Evolutionary conservation across 1,139 yeast species (phyloP), one percentile per base, ranked within the genome.

Genomic region (Chernovozyma sophiae-reginae): DNA sequence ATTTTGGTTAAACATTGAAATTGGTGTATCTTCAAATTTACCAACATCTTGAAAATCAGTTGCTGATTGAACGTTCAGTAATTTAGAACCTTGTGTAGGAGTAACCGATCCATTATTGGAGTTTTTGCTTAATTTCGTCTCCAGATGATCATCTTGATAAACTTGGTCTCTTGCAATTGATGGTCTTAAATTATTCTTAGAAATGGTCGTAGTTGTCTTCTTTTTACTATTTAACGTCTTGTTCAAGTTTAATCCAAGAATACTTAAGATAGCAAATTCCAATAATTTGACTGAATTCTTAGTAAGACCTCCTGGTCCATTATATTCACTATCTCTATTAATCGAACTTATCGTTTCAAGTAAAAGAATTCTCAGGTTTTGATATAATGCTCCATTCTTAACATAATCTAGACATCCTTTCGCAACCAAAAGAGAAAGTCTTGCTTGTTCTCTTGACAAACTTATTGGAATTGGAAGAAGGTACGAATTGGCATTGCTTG

Each of bases 391-490:
- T 0, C 96, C 96, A 19, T 92, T 89, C 52, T 86, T 79, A 3
- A 87, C 81, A 53, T 86, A 86, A 46, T 86, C 96, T 40, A 87
- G 65, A 1, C 87, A 77, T 8, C 95, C 90, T 45, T 81, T 81
- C 1, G 95, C 86, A 15, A 86, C 85, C 38, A 86, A 56, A 14
- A 86, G 63, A 0, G 89, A 73, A 43, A 82, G 72, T 33, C 89
- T 65, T 1, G 89, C 79, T 48, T 79, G 77, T 42, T 82, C 77
- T 40, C 94, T 62, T 0, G 89, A 67, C n/a, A 80, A 65, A 50
- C 85, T 86, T 32, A 85, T 52, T 1, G 95, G 95, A 11, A 86
- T 57, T 1, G 95, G 84, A 17, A 82, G 60, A 34, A 65, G 43
- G 26, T 52, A 52, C 56, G 49, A 66, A 13, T 28, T 12, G 52